Evolutionary conservation across 202 grass and related monocot species (phyloP), one percentile per base, ranked within the genome.

Genomic region (Bolboschoenoplectus hybrid): DNA sequence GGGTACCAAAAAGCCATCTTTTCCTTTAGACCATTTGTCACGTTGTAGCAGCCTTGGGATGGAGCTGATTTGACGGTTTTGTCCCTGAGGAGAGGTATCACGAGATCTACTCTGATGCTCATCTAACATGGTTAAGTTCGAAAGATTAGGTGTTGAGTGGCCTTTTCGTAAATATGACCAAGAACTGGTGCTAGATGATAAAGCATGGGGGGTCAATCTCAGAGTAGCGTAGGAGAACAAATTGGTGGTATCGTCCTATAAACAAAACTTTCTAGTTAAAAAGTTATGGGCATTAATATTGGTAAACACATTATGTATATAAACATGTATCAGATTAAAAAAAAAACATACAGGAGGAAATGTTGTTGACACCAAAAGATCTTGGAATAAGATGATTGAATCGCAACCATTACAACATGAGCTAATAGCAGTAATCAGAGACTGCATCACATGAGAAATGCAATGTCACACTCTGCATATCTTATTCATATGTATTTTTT

Each of bases 111-210:
- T 92, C 67, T 39, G 69, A 87, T 94, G 87, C 88, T 91, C 92
- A 84, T 94, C 89, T 89, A 82, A 64, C 19, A 85, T 79, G 89
- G 80, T 81, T 82, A 89, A 67, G 85, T 92, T 92, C 69, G 88
- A 80, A 32, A 83, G 90, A 89, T 84, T 93, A 92, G 87, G 87
- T 38, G 74, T 86, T 60, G 88, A 90, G 87, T 80, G 77, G 76
- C 92, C 97, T 86, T 91, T 99, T 64, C 89, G 82, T 88, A 99
- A 86, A 94, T 99, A 96, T 49, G 93, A 99, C 97, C 97, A 99
- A 62, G 97, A 94, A 45, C 69, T 91, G 62, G 86, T 87, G 79
- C 87, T 92, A 78, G 93, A 89, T 72, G 88, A 91, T 89, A 99
- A 77, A 85, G 97, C 93, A 90, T 74, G 92, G 0, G 93, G 97